Conservation (phyloP, 1,284 basidiomycete species). For the Puccinia brachypodii region DNA sequence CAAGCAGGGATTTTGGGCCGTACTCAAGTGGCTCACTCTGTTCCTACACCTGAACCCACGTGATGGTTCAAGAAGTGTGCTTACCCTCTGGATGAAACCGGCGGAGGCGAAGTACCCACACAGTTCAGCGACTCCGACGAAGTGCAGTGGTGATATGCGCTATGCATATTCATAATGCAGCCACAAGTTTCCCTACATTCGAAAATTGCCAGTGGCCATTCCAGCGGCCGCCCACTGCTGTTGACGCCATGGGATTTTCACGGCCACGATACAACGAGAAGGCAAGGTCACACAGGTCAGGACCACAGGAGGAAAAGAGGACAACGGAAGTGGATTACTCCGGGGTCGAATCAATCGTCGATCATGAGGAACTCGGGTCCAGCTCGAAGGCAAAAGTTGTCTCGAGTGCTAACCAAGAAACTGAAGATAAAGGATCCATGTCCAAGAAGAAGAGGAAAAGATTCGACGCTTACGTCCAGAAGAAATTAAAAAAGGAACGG, state of each 20-base stretch:
- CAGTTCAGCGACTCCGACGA: neutral
- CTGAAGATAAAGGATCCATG: conserved; percentile 56
- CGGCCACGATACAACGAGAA: conserved; percentile 47
- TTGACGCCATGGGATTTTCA: conserved; percentile 41
- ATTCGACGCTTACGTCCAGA: conserved; percentile 75
- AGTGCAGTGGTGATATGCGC: neutral
- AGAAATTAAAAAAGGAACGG: conserved; percentile 46
- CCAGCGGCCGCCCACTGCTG: too few relatives aligned
- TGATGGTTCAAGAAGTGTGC: too few relatives aligned
- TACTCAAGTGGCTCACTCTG: too few relatives aligned
- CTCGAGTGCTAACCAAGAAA: neutral
- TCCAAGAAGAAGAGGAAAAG: conserved; percentile 75
- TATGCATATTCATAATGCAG: neutral
- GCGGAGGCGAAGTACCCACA: too few relatives aligned
- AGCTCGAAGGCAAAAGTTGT: neutral
- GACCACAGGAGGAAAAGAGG: neutral
- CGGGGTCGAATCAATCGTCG: neutral
- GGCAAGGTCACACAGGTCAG: conserved; percentile 38
- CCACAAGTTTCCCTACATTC: neutral
- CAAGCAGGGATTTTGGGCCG: too few relatives aligned
- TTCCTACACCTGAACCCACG: too few relatives aligned
- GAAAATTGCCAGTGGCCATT: conserved; percentile 52
- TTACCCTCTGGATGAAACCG: too few relatives aligned
- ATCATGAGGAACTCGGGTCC: neutral
- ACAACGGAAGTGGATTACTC: neutral